These are phyloP conservation scores for Trematosphaeria pertusa DNA, from an alignment of 2,329 filamentous ascomycete species.

Conservation along the genomic window DNA sequence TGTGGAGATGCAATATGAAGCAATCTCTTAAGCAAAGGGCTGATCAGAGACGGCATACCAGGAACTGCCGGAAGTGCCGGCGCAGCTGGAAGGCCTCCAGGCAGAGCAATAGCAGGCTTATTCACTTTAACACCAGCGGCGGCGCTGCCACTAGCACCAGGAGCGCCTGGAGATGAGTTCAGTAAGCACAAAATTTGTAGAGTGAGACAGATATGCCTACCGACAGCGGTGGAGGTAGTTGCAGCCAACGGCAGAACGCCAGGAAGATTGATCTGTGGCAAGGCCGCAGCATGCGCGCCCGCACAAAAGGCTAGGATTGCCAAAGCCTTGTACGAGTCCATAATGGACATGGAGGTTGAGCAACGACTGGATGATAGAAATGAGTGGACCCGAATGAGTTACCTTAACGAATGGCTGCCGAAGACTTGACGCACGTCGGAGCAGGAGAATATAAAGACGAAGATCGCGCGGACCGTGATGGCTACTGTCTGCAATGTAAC, in stretches of 20 bases:
- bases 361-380: background rate
- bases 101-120: background rate
- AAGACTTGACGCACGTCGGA: background rate
- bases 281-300: constrained; percentile 9
- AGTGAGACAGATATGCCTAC: constrained; percentile 4
- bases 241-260: background rate
- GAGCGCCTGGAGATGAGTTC: background rate
- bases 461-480: no score
- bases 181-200: background rate
- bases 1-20: no score
- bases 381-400: constrained; percentile 7
- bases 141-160: background rate
- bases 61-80: constrained; percentile 50
- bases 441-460: constrained; percentile 10
- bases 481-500: background rate
- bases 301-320: constrained; percentile 21
- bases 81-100: background rate
- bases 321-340: constrained; percentile 16
- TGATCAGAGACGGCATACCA: constrained; percentile 40
- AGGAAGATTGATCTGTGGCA: constrained; percentile 15
- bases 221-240: background rate
- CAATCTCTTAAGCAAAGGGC: no score
- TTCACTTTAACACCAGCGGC: background rate
- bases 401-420: constrained; percentile 16
- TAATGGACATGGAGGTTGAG: constrained; percentile 8